Percentiles rank a stretch among this genome's conserved stretches.
These are phyloP conservation scores for Gossypium aridum DNA, from an alignment of 441 rosid species.

Conservation along the genomic window DNA sequence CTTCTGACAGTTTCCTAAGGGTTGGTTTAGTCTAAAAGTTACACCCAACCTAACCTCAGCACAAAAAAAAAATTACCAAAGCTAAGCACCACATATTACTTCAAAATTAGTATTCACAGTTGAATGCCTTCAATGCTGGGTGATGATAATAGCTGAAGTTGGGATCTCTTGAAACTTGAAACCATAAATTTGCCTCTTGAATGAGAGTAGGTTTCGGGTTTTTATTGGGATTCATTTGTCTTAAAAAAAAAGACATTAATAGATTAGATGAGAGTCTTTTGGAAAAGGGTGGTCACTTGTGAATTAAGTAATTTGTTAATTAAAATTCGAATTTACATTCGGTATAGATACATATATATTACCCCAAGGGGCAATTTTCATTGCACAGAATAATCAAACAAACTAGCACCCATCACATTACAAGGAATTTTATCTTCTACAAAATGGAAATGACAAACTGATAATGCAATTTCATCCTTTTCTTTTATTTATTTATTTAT, in stretches of 20 bases:
- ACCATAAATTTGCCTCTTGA: not conserved
- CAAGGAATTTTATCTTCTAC: slow-evolving; percentile 1
- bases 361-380: too few species aligned
- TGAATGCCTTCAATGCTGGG: not conserved
- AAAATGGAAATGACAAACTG: too few species aligned
- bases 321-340: not conserved
- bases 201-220: not conserved
- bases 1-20: slow-evolving; percentile 15
- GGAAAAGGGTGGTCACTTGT: too few species aligned
- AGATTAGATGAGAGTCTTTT: not conserved
- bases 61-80: not conserved
- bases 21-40: slow-evolving; percentile 11
- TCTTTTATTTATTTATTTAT: too few species aligned
- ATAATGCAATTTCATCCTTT: too few species aligned
- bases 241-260: not conserved
- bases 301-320: not conserved
- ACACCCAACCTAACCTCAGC: not conserved
- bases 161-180: too few species aligned
- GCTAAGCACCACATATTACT: not conserved
- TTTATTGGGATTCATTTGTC: not conserved
- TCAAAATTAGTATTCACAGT: not conserved
- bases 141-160: not conserved
- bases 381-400: too few species aligned
- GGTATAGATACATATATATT: not conserved
- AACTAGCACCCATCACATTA: slow-evolving; percentile 15